Base-by-base conservation (phyloP, 176 grass and related monocot species). In the Zoysia pacifica region DNA sequence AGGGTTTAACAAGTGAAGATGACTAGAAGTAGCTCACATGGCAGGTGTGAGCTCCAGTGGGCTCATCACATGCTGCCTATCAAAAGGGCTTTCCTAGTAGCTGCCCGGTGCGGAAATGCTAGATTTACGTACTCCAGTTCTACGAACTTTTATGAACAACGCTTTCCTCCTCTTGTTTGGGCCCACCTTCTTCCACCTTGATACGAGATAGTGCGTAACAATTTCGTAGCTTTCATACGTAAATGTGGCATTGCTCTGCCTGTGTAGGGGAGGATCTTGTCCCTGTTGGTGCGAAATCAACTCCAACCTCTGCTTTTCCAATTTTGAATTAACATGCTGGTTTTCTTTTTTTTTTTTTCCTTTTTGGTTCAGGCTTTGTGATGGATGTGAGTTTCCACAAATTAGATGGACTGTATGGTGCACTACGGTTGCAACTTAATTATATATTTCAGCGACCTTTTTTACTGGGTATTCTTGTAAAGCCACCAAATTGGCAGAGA, bases 1-100 rank as follows among this genome's bases (percentile, higher is more conserved):
- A 82, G 77, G 70, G 62, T 79, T 92, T 84, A 85, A 59, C 86
- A 92, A 83, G 56, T 43, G 39, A 87, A 43, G 74, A 62, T 71
- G 58, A 4, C 9, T 62, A 28, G 28, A 28, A 28, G 28, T 28
- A 62, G 37, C 55, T 89, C 90, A 92, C 93, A 96, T 88, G 87
- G 88, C 69, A 73, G 77, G 79, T 87, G 84, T 78, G 66, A 15
- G 48, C 88, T 77, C 65, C 55, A 81, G 77, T 72, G 66, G 50
- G 51, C 38, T 62, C 38, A 35, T 69, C 83, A 86, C 87, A 86
- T 86, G 83, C 50, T 73, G 61, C 71, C 37, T 51, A 65, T 14
- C 36, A 35, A 74, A 78, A 82, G 79, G 78, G 53, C 39, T 20
- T 81, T 81, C 82, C 78, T 85, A 60, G 73, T 77, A 77, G 78